Conservation (phyloP, 805 yeast genomes). For the Candida sphagnicola region DNA sequence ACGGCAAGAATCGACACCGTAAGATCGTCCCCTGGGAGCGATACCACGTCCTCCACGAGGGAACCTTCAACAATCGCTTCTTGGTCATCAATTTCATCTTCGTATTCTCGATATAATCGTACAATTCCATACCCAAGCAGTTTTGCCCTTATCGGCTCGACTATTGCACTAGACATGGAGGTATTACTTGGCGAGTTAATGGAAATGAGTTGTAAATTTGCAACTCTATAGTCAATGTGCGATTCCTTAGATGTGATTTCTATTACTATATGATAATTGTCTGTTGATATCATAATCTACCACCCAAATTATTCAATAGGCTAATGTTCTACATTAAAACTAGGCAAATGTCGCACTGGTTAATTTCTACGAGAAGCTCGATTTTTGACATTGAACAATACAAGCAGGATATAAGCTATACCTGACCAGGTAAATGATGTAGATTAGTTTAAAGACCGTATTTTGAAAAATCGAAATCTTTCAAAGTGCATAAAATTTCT, state of each 20-base stretch:
- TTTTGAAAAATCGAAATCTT: slow-evolving; percentile 34
- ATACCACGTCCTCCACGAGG: slow-evolving; percentile 3
- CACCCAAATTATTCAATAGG: no score
- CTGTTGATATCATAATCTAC: slow-evolving; percentile 37
- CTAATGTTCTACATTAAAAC: no score
- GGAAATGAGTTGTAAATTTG: slow-evolving; percentile 24
- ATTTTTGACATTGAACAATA: no score
- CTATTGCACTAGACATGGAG: slow-evolving; percentile 16
- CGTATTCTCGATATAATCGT: slow-evolving; percentile 57
- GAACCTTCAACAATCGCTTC: no score
- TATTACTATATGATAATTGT: slow-evolving; percentile 33
- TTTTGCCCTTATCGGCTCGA: slow-evolving; percentile 56
- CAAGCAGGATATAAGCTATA: not conserved
- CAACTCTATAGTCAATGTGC: slow-evolving; percentile 27
- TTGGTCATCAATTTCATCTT: slow-evolving; percentile 13
- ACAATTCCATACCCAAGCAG: slow-evolving; percentile 73
- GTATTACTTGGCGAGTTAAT: slow-evolving; percentile 18
- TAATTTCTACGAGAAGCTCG: no score
- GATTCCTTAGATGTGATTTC: slow-evolving; percentile 14
- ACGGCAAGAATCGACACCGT: slow-evolving; percentile 80
- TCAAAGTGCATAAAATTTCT: slow-evolving; percentile 48
- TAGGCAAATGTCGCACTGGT: no score
- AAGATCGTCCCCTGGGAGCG: slow-evolving; percentile 48
- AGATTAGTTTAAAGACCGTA: slow-evolving; percentile 1
- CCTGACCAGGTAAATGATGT: not conserved